These are phyloP conservation scores for Flaveria floridana DNA, from an alignment of 140 eudicot species.

Conservation along the genomic window DNA sequence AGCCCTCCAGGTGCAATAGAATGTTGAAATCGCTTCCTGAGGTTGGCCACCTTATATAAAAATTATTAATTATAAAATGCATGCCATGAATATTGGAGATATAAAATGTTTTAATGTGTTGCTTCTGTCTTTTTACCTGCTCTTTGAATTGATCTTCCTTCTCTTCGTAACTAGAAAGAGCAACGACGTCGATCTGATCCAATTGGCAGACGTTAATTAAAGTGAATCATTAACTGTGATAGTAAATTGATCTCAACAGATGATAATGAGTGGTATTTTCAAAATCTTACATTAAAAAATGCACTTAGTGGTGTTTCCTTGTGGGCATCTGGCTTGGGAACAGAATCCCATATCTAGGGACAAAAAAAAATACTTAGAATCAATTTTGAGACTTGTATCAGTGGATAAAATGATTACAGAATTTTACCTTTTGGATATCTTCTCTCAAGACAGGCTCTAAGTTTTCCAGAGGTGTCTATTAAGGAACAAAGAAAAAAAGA, in stretches of 20 bases:
- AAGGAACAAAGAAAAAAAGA: slow-evolving; percentile 15
- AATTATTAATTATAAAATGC: neutral
- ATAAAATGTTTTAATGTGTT: neutral
- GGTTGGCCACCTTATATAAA: slow-evolving; percentile 55
- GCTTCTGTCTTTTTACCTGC: slow-evolving; percentile 52
- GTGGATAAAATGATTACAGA: neutral
- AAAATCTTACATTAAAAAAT: slow-evolving; percentile 74
- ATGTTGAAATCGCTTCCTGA: slow-evolving; percentile 65
- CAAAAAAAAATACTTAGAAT: slow-evolving; percentile 15
- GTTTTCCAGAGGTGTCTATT: slow-evolving; percentile 78
- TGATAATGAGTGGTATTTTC: neutral
- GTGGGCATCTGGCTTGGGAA: slow-evolving; percentile 88
- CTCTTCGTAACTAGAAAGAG: slow-evolving; percentile 88
- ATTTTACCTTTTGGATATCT: slow-evolving; percentile 84
- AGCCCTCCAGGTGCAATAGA: slow-evolving; percentile 90
- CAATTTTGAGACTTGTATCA: neutral
- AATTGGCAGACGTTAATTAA: neutral
- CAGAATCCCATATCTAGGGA: slow-evolving; percentile 83
- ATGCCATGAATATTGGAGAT: neutral
- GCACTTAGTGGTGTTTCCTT: slow-evolving; percentile 82
- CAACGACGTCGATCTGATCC: slow-evolving; percentile 79
- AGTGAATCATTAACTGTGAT: slow-evolving; percentile 11
- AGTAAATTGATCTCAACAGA: neutral
- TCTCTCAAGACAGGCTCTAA: slow-evolving; percentile 90
- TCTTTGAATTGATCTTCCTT: slow-evolving; percentile 91